Evolutionary conservation across 2,329 filamentous ascomycete species (phyloP), one percentile per base, ranked within the genome.

Genomic region (Colletotrichum higginsianum): DNA sequence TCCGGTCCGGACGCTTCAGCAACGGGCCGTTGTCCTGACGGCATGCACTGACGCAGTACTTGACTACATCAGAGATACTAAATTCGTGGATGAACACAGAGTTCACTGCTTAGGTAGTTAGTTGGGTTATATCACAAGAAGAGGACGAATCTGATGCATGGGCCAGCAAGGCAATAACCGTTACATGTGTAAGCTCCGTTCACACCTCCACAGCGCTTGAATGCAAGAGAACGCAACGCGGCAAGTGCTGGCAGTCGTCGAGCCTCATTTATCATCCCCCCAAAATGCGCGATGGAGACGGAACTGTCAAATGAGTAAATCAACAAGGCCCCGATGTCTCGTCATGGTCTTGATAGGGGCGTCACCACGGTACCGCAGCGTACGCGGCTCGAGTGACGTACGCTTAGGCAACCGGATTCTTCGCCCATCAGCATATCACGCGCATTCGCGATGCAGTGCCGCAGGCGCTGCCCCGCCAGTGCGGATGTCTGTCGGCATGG

Each of bases 361-460:
- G 56, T 60, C 44, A n/a, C 61, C 13, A n/a, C 16, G 13, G 42
- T 26, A 50, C 26, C 2, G 46, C 53, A 47, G 50, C 62, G 61
- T 58, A 68, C 65, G 52, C 30, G 58, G 58, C 53, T 30, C n/a
- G 26, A 60, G 55, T 71, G 65, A 68, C 68, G 68, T 71, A 63
- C 52, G 58, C 58, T 42, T 61, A 68, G 68, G 57, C 68, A 71
- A 8, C 52, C 30, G 16, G 4, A 55, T 66, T 66, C 44, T 61
- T 55, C 47, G 52, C 55, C 50, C 38, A 56, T 53, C 55, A 42
- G 30, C 18, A 26, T 23, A 18, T 53, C 38, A 13, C 23, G 30
- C 46, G n/a, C 52, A 8, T 21, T 61, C 11, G 21, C 16, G 49
- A 44, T 30, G 38, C 15, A 26, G n/a, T 30, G 30, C 30, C 30